Evolutionary conservation across 2,329 filamentous ascomycete genomes (phyloP), one percentile per base, ranked within the genome.

Genomic region (Westerdykella aurantiaca): DNA sequence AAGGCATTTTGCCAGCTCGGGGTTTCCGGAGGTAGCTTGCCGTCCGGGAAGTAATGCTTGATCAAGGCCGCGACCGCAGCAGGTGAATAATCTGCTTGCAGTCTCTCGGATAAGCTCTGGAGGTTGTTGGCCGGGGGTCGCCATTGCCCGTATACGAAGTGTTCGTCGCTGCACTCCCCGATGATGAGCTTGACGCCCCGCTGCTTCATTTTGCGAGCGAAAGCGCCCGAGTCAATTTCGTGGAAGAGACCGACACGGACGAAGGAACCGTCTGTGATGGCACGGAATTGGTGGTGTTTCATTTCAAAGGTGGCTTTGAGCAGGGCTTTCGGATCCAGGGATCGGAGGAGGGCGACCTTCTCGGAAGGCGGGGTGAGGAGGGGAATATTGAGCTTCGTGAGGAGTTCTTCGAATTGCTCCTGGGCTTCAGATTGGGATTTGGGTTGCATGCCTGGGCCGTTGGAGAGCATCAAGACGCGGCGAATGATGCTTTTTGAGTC

Each of bases 101-200:
- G 67, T 1, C 78, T 69, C 2, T 57, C 50, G 40, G 69, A 69
- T 2, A 79, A 59, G 2, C 68, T 66, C 3, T 66, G 55, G 11
- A 70, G 68, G 33, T 73, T 64, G 2, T 64, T 50, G 2, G 45
- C 39, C 0, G 77, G 76, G 1, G 75, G 72, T 13, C 69, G 66
- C 73, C 74, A 79, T 7, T 60, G 61, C 1, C 68, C 71, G 54
- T 81, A 81, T 3, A 76, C 59, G 51, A 67, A 66, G 49, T 74
- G 74, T 56, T 81, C 78, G 46, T 79, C 72, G 38, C 66, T 57
- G 45, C 75, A 79, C 57, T 80, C 78, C 31, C 78, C 78, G 13
- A 75, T 72, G 43, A 80, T 63, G 35, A 80, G 62, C 16, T 69
- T 69, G 37, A 79, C 59, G 25, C 69, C 69, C 2, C 75, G 69